These are phyloP conservation scores for Xylariaceae sp. DNA, from an alignment of 2,329 filamentous ascomycete species.

Conservation along the genomic window DNA sequence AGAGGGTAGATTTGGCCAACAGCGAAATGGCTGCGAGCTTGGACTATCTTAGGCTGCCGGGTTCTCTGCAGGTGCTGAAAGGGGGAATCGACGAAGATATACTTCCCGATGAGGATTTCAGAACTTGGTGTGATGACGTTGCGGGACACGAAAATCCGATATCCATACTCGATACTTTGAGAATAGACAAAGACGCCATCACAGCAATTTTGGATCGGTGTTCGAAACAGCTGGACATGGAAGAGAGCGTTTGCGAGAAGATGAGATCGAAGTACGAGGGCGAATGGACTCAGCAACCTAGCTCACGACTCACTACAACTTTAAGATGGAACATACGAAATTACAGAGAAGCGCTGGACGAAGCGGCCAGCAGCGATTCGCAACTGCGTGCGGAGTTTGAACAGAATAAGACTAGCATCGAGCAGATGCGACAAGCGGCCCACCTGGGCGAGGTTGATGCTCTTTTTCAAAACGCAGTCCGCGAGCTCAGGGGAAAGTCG, in stretches of 20 bases:
- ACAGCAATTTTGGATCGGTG: slow-evolving; percentile 69
- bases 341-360: slow-evolving; percentile 83
- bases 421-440: slow-evolving; percentile 89
- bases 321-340: slow-evolving; percentile 80
- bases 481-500: slow-evolving; percentile 65
- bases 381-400: slow-evolving; percentile 79
- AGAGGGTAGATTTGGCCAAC: slow-evolving; percentile 87
- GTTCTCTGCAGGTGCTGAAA: slow-evolving; percentile 84
- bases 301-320: slow-evolving; percentile 81
- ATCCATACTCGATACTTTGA: slow-evolving; percentile 73
- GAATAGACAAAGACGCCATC: slow-evolving; percentile 72
- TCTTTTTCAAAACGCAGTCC: slow-evolving; percentile 81
- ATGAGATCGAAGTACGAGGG: slow-evolving; percentile 96
- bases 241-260: slow-evolving; percentile 97
- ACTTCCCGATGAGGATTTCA: slow-evolving; percentile 83
- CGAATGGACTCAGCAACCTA: slow-evolving; percentile 97
- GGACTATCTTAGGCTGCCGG: slow-evolving; percentile 87
- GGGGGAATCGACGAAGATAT: slow-evolving; percentile 89
- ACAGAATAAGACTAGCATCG: slow-evolving; percentile 83
- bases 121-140: slow-evolving; percentile 90
- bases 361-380: slow-evolving; percentile 80
- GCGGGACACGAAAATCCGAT: slow-evolving; percentile 78
- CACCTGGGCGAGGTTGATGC: slow-evolving; percentile 83
- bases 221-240: slow-evolving; percentile 87
- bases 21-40: slow-evolving; percentile 93